Evolutionary conservation across 2,329 filamentous ascomycete genomes (phyloP).

Genomic region (Akanthomyces lecanii): DNA sequence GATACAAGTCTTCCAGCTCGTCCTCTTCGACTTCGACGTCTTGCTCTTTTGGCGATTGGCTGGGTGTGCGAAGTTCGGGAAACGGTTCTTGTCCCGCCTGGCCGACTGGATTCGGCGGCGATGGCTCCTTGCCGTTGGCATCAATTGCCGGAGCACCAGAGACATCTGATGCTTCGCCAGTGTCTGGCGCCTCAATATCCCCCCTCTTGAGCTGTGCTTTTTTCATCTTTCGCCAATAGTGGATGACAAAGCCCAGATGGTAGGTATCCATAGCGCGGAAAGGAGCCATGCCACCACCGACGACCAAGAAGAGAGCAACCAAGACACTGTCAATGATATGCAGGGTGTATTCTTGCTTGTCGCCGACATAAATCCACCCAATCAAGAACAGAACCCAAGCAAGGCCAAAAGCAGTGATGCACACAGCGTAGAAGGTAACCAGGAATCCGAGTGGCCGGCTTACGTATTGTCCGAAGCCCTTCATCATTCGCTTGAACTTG

Average conservation of each 20-base stretch:
- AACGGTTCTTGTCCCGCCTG: neutral
- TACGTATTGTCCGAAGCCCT: slow-evolving; percentile 77
- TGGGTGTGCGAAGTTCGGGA: neutral
- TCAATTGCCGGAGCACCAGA: neutral
- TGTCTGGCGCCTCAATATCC: slow-evolving; percentile 23
- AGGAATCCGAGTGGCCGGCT: slow-evolving; percentile 73
- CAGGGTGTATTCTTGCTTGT: slow-evolving; percentile 63
- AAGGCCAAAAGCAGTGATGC: slow-evolving; percentile 80
- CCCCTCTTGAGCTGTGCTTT: slow-evolving; percentile 48
- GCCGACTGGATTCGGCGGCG: neutral
- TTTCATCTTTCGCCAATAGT: slow-evolving; percentile 46
- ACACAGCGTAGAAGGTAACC: slow-evolving; percentile 75
- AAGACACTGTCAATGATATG: slow-evolving; percentile 68
- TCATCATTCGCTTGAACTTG: slow-evolving; percentile 73
- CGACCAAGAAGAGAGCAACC: slow-evolving; percentile 65
- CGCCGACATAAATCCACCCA: slow-evolving; percentile 80
- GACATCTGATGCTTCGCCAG: slow-evolving; percentile 17
- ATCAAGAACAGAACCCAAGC: slow-evolving; percentile 92
- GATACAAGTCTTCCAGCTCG: slow-evolving; percentile 44
- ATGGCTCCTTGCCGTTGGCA: neutral
- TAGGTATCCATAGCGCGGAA: slow-evolving; percentile 81
- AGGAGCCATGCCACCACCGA: slow-evolving; percentile 66
- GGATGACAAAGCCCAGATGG: slow-evolving; percentile 78
- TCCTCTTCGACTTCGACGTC: slow-evolving; percentile 26
- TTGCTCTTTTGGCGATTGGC: neutral